These are phyloP conservation scores for Dalbergia cochinchinensis DNA, from an alignment of 306 rosid genomes.

Conservation along the genomic window DNA sequence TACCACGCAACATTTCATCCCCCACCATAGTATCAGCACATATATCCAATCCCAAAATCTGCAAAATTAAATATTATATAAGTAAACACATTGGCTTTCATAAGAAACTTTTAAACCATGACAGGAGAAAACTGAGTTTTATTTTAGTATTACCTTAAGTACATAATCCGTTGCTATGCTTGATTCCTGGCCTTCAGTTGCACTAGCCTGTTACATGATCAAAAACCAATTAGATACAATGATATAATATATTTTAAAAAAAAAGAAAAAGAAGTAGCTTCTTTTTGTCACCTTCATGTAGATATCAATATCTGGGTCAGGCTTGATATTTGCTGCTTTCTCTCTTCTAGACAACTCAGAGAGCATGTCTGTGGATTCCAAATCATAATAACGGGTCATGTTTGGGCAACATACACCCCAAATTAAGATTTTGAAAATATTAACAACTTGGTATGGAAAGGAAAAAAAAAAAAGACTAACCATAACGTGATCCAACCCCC, in stretches of 20 bases:
- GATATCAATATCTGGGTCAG: constrained; percentile 88
- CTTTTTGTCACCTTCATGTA: constrained; percentile 75
- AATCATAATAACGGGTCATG: not conserved
- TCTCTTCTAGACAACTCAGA: constrained; percentile 81
- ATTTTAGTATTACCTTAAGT: constrained; percentile 61
- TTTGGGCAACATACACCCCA: not conserved
- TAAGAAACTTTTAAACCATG: not conserved
- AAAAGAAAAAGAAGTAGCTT: not conserved
- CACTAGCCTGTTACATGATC: constrained; percentile 45
- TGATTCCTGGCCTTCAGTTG: constrained; percentile 66
- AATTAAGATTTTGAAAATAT: constrained; percentile 16
- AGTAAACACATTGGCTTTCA: constrained; percentile 13
- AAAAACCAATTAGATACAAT: constrained; percentile 15
- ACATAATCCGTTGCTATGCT: constrained; percentile 72
- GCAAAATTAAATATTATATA: not conserved
- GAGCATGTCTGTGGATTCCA: constrained; percentile 58
- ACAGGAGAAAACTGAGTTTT: not conserved
- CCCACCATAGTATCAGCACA: constrained; percentile 94
- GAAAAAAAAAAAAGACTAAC: constrained; percentile 41
- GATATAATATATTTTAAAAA: not conserved
- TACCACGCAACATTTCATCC: constrained; percentile 79
- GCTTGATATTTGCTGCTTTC: constrained; percentile 77
- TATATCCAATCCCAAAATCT: constrained; percentile 87
- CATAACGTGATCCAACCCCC: constrained; percentile 88
- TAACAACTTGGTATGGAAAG: not conserved